Base-by-base conservation (phyloP, 139 green algal species). In the Trebouxia sp. region DNA sequence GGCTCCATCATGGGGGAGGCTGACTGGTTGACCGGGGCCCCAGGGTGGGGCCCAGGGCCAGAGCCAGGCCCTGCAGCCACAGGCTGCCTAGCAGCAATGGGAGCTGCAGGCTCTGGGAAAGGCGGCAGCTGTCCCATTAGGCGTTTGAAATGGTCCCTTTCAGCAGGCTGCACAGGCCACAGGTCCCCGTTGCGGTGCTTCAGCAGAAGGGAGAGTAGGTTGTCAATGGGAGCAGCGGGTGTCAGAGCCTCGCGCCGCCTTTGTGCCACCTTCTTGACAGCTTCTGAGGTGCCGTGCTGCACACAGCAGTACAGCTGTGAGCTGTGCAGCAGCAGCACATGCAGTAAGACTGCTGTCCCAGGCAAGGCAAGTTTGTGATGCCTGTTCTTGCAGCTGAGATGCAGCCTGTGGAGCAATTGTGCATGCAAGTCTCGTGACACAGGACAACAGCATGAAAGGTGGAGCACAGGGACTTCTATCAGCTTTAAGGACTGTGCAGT, bases 171-270 rank as follows among this genome's bases (percentile, higher is more conserved):
- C 45, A 80, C 87, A 0, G 90, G 83, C 67, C 50, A 83, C 74
- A 89, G 83, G 3, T 81, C 89, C 48, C 35, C 32, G 6, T n/a
- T 51, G 20, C 65, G 69, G 80, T 94, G 87, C 79, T 92, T 88
- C 17, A 92, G 78, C 55, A 88, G 80, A 8, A 85, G 55, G 32
- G 87, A 47, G 43, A 79, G 65, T 65, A 85, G 30, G 35, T 48
- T 41, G 41, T 80, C 80, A 22, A 7, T 24, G 48, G 35, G 48
- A 10, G 37, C 42, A 10, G 35, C 72, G n/a, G 74, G 56, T 4
- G 41, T 50, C 22, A 85, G 76, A 28, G 82, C 83, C 22, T 85
- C 85, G n/a, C 41, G 38, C 4, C 85, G 78, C 62, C 85, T 72
- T 45, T 79, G 47, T 74, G 87, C 83, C 77, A 90, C 51, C 0